phyloP scores from a whole-genome alignment of 2,329 filamentous ascomycete species.

The Xylaria sp. region DNA sequence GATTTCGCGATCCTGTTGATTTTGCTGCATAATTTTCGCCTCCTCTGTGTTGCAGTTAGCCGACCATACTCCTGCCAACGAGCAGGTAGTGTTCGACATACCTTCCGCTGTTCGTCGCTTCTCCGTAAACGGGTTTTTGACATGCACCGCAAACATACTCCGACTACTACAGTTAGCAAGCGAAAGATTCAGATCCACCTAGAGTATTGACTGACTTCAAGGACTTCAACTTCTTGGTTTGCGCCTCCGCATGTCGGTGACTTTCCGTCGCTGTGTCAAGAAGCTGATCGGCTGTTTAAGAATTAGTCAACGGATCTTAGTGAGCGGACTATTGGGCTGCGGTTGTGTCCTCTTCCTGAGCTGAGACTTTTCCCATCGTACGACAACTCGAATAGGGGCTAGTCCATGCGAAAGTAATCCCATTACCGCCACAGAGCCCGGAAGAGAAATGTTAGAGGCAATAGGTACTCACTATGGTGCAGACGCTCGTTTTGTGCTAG shows the following conservation, averaged over 20 bases:
- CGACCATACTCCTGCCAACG: neutral
- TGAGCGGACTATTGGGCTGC: neutral
- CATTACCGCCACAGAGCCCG: neutral
- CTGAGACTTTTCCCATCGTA: neutral
- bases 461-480: conserved; percentile 53
- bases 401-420: neutral
- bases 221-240: conserved; percentile 65
- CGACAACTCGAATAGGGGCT: neutral
- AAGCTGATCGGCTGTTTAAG: conserved; percentile 57
- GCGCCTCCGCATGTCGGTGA: conserved; percentile 69
- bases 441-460: neutral
- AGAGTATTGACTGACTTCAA: conserved; percentile 7
- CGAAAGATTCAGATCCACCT: neutral
- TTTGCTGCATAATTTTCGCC: conserved; percentile 18
- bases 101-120: conserved; percentile 54
- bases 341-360: neutral
- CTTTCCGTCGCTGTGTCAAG: conserved; percentile 73
- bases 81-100: neutral
- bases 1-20: conserved; percentile 59
- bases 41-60: conserved; percentile 31
- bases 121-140: conserved; percentile 71
- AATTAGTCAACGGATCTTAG: conserved; percentile 1
- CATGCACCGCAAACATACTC: conserved; percentile 85
- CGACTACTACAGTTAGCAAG: conserved; percentile 62
- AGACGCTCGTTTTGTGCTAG: conserved; percentile 69